Evolutionary conservation across 106 monocot genomes (phyloP).

Genomic region (Xerophyta viscosa): DNA sequence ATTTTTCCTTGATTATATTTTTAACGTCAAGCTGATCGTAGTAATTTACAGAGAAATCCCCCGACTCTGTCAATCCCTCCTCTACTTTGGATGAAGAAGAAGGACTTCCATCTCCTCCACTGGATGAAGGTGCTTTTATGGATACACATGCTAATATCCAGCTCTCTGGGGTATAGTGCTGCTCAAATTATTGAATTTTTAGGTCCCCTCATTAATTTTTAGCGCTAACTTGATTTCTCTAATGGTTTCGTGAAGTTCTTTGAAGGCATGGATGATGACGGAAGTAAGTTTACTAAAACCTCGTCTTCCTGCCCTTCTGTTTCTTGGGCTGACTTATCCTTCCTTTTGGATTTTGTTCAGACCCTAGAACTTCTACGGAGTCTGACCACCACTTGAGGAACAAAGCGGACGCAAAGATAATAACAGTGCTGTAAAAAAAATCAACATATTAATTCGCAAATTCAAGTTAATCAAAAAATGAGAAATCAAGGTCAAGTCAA

Average conservation of each 20-base stretch:
- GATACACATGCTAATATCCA: slow-evolving; percentile 50
- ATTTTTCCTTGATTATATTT: too few species aligned
- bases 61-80: slow-evolving; percentile 42
- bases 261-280: slow-evolving; percentile 87
- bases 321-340: too few species aligned
- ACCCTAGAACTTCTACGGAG: slow-evolving; percentile 20
- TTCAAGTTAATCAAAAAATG: neutral
- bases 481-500: slow-evolving; percentile 4
- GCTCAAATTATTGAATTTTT: too few species aligned
- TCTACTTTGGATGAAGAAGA: slow-evolving; percentile 40
- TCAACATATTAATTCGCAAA: neutral
- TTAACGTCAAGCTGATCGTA: too few species aligned
- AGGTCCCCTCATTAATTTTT: neutral
- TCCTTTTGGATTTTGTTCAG: slow-evolving; percentile 21
- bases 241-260: slow-evolving; percentile 88
- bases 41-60: slow-evolving; percentile 40
- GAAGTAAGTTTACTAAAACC: slow-evolving; percentile 55
- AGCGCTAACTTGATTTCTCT: neutral
- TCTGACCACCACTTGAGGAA: slow-evolving; percentile 10
- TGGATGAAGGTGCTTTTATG: slow-evolving; percentile 73
- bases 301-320: neutral
- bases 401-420: slow-evolving; percentile 10
- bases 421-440: slow-evolving; percentile 12
- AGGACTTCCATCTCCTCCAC: slow-evolving; percentile 76
- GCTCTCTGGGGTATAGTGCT: too few species aligned